A percentile compares a stretch with the other conserved stretches of the same genome.
Evolutionary conservation across 805 yeast genomes (phyloP).

Genomic region (Metschnikowia proteae): DNA sequence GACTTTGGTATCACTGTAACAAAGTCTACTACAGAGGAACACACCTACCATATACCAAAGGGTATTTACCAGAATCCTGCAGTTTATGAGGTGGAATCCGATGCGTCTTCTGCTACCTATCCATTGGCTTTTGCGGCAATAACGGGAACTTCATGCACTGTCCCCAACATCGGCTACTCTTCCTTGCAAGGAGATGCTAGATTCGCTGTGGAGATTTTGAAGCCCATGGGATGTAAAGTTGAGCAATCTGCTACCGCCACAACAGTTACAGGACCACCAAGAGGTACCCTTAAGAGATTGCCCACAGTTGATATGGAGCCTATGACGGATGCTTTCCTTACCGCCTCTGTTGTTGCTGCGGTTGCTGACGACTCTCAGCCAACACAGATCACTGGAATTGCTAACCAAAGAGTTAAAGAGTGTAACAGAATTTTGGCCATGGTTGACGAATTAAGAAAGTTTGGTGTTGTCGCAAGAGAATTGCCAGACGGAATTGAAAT

Average conservation of each 20-base stretch:
- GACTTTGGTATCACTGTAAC: constrained; percentile 79
- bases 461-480: constrained; percentile 83
- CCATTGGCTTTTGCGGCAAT: constrained; percentile 97
- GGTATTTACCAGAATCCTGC: constrained; percentile 77
- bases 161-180: constrained; percentile 89
- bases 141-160: constrained; percentile 87
- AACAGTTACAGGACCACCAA: constrained; percentile 85
- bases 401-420: constrained; percentile 96
- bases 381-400: constrained; percentile 76
- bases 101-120: constrained; percentile 96
- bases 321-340: constrained; percentile 97
- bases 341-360: constrained; percentile 98
- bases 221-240: constrained; percentile 93
- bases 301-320: constrained; percentile 94
- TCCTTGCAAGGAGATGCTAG: constrained; percentile 97
- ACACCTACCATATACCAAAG: constrained; percentile 87
- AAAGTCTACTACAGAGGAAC: constrained; percentile 62
- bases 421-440: constrained; percentile 95
- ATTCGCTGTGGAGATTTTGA: constrained; percentile 88
- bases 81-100: constrained; percentile 89
- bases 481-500: constrained; percentile 90
- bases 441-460: constrained; percentile 83
- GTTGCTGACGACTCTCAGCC: constrained; percentile 67
- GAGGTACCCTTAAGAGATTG: constrained; percentile 65
- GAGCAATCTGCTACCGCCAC: constrained; percentile 80